Base-by-base conservation (phyloP, 208 protist genomes). In the Trypanosoma caninum region DNA sequence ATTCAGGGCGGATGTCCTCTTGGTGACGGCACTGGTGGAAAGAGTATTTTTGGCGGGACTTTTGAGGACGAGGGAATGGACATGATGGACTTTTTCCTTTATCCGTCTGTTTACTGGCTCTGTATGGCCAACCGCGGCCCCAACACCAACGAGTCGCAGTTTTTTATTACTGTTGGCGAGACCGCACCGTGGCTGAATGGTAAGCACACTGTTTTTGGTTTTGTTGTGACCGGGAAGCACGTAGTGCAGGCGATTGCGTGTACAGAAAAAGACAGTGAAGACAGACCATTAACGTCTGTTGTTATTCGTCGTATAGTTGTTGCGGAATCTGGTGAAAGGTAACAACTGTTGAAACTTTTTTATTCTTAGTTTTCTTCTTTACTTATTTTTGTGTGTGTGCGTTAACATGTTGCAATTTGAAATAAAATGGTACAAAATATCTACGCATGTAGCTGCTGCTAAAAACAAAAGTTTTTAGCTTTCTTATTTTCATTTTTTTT, bases 181-280 rank as follows among this genome's bases (percentile, higher is more conserved):
- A 77, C 48, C n/a, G 45, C 46, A n/a, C 44, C 46, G 38, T 93
- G 81, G 84, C 52, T 98, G 57, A 93, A 97, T 64, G 87, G 81
- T 16, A 92, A 96, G 57, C 97, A 99, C 71, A 93, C 94, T 18
- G 93, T 98, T 4, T 98, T 98, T 53, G 96, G 97, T 13, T 72
- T 79, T 52, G 93, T 97, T 18, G 65, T 85, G 16, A 63, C 77
- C n/a, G 87, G 89, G 11, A 59, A 77, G 56, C 68, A 80, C 2
- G 66, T 87, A 57, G 68, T 96, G 45, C 71, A 54, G 22, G 65
- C 60, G 20, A 77, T 91, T 40, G 77, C 70, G 41, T 31, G 76
- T 44, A 75, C 69, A 4, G 64, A 60, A 18, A 53, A 68, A 5
- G 73, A 81, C 20, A 69, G 56, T 13, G 74, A 78, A 31, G 78